Evolutionary conservation across 202 grass and related monocot species (phyloP).

Genomic region (Cymbopogon flexuosus): DNA sequence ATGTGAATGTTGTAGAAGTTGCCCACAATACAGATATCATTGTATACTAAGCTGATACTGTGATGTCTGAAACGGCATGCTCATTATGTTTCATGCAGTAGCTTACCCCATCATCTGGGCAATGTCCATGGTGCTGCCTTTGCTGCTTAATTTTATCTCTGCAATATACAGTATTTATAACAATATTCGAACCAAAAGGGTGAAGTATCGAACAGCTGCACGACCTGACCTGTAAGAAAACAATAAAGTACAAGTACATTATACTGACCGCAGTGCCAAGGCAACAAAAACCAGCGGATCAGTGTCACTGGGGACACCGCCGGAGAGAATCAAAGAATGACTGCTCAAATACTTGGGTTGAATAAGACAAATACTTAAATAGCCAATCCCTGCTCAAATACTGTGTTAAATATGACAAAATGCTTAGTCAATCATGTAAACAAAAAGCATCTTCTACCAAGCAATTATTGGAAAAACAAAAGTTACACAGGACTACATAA

Average conservation of each 20-base stretch:
- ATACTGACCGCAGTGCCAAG: neutral
- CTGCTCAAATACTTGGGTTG: neutral
- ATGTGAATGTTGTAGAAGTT: neutral
- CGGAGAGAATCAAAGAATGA: neutral
- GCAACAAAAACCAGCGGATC: neutral
- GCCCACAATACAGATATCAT: neutral
- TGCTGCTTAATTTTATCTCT: neutral
- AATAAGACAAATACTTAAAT: neutral
- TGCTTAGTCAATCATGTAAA: conserved; percentile 27
- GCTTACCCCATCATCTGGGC: neutral
- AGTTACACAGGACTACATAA: conserved; percentile 36
- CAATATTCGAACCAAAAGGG: neutral
- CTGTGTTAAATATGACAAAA: conserved; percentile 32
- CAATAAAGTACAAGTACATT: neutral
- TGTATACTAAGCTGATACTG: neutral
- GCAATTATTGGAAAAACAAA: conserved; percentile 40
- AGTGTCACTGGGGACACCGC: neutral
- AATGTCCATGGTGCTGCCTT: neutral
- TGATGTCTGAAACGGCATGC: neutral
- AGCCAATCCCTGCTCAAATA: neutral
- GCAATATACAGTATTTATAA: neutral
- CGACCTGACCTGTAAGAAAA: neutral
- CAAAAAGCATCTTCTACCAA: conserved; percentile 30
- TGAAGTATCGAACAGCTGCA: neutral
- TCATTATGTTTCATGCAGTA: neutral